These are phyloP conservation scores for Moesziomyces sp. DNA, from an alignment of 1,284 basidiomycete species.

Conservation along the genomic window DNA sequence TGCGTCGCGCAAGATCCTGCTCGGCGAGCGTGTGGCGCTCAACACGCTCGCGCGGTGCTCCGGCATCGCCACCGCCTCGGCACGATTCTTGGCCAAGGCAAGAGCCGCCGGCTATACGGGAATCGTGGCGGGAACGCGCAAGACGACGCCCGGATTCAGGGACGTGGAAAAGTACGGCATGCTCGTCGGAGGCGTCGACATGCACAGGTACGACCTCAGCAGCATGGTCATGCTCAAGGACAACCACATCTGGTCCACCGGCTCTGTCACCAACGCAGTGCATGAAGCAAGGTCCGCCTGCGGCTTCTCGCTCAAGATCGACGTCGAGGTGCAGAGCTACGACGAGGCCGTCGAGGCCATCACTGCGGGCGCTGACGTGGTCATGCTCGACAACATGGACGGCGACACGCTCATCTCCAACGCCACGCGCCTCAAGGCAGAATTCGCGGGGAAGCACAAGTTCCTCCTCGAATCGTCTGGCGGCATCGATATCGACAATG, in stretches of 20 bases:
- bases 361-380: constrained; percentile 91
- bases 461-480: constrained; percentile 64
- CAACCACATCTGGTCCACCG: constrained; percentile 98
- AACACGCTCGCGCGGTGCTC: constrained; percentile 95
- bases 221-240: constrained; percentile 99
- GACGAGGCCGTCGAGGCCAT: constrained; percentile 95
- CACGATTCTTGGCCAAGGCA: constrained; percentile 83
- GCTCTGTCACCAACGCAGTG: constrained; percentile 90
- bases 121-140: constrained; percentile 92
- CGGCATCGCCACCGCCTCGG: constrained; percentile 94
- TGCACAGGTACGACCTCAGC: constrained; percentile 94
- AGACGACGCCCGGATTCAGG: constrained; percentile 96
- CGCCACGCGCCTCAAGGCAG: constrained; percentile 49
- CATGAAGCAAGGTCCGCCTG: constrained; percentile 85
- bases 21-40: constrained; percentile 93
- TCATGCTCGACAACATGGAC: constrained; percentile 84
- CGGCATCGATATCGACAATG: constrained; percentile 62
- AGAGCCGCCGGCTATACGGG: constrained; percentile 83
- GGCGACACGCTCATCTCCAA: constrained; percentile 57
- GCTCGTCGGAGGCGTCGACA: constrained; percentile 95
- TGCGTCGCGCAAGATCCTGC: constrained; percentile 85
- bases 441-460: constrained; percentile 28
- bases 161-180: constrained; percentile 99
- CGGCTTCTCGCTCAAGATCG: constrained; percentile 90
- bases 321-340: constrained; percentile 91